phyloP scores from a whole-genome alignment of 192 early-diverging fungal species.

The Dissophora ornata region DNA sequence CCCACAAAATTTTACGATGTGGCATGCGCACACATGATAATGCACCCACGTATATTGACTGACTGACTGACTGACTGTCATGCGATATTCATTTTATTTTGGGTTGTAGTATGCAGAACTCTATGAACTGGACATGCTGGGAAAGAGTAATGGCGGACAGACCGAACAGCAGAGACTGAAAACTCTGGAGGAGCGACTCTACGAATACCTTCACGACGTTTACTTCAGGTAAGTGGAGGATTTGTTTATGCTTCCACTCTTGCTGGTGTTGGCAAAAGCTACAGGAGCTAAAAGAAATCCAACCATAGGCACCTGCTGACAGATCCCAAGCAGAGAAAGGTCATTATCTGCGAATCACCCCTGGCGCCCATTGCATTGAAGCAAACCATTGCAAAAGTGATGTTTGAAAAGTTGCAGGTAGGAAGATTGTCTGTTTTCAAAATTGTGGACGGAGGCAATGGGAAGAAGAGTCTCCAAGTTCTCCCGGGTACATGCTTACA shows the following conservation, averaged over 20 bases:
- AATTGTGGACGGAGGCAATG: not conserved
- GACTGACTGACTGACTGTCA: constrained; percentile 7
- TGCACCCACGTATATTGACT: not conserved
- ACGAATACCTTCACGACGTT: constrained; percentile 59
- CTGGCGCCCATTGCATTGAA: constrained; percentile 77
- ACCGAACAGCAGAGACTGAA: constrained; percentile 47
- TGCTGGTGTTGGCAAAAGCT: not conserved
- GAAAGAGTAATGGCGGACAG: constrained; percentile 41
- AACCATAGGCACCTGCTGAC: constrained; percentile 72
- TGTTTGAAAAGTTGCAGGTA: constrained; percentile 83
- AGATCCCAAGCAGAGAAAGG: constrained; percentile 86
- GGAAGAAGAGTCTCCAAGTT: no score
- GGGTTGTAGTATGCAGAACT: constrained; percentile 55
- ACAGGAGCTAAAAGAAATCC: not conserved
- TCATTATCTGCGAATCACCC: constrained; percentile 82
- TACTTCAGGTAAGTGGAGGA: constrained; percentile 59
- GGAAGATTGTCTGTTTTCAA: no score
- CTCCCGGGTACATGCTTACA: no score
- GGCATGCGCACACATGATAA: constrained; percentile 5
- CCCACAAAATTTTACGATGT: not conserved
- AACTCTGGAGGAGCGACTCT: constrained; percentile 59
- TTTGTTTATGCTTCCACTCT: not conserved
- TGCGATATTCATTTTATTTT: no score
- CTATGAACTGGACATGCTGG: constrained; percentile 59
- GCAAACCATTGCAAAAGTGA: constrained; percentile 72